Evolutionary conservation across 768 basidiomycete species (phyloP), one percentile per base, ranked within the genome.

Genomic region (Phaeotremella fagi): DNA sequence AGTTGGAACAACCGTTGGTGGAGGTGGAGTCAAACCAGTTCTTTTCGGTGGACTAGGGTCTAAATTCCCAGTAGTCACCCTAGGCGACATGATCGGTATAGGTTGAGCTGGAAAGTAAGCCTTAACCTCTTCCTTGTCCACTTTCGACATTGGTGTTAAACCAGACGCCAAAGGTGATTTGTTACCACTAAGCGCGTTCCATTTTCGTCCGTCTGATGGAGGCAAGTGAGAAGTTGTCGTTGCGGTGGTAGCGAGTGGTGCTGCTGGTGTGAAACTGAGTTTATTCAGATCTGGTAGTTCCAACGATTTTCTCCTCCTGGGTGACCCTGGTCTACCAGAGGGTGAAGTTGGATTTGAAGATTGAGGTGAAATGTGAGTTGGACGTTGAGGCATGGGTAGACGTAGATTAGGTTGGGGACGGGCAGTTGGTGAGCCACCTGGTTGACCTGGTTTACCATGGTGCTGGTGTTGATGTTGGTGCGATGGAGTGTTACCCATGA

Each of bases 261-360:
- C 61, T 12, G 64, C 64, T 12, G 67, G 70, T 3, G 72, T 74
- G 44, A 74, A 70, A 11, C 60, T 59, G n/a, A 74, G 47, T 45
- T 64, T 68, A 44, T 74, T 74, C n/a, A 74, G 52, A 52, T 74
- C 72, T 2, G 72, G 72, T 24, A 74, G 51, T 57, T 74, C 72
- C 20, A 74, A 59, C n/a, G 70, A 72, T 59, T 74, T 74, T 12
- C 72, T 49, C 16, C 72, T 53, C 37, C 72, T 54, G 3, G 72
- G 72, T 20, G 66, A 69, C 14, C 62, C 59, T 24, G 52, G 25
- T 28, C 61, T 26, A 37, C 55, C 59, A 43, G 61, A 59, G 4
- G 69, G 63, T 23, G 64, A 63, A 2, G 68, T 60, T 1, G 68
- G 70, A 42, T 70, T 68, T 2, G 72, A 70, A 4, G 59, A 55